phyloP scores from a whole-genome alignment of 2,329 filamentous ascomycete genomes.

The Neopestalotiopsis clavispora region DNA sequence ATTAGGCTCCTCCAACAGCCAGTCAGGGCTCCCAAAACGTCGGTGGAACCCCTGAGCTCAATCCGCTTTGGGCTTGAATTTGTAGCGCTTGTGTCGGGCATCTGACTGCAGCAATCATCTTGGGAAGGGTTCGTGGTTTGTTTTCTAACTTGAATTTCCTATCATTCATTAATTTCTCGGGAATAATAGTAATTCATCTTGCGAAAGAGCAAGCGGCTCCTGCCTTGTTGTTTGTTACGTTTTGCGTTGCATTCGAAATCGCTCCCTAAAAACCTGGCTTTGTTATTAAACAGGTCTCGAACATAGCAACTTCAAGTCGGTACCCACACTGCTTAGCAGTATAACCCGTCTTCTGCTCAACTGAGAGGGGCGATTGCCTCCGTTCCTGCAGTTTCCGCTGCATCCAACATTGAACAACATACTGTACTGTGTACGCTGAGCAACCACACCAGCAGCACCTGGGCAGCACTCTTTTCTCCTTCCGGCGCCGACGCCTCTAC shows the following conservation, averaged over 20 bases:
- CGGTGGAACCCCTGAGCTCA: constrained; percentile 1
- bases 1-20: background rate
- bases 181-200: too few relatives aligned
- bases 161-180: too few relatives aligned
- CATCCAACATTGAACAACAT: background rate
- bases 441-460: background rate
- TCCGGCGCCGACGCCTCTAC: background rate
- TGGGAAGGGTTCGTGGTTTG: background rate
- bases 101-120: background rate
- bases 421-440: background rate
- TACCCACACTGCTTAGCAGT: background rate
- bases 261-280: background rate
- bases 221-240: background rate
- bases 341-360: background rate
- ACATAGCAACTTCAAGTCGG: background rate
- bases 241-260: background rate
- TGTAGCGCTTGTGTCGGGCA: constrained; percentile 1
- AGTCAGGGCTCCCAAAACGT: background rate
- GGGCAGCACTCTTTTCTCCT: background rate
- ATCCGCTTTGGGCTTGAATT: background rate
- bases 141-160: background rate
- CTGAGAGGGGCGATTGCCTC: background rate
- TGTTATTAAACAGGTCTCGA: background rate
- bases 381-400: background rate
- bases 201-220: too few relatives aligned